phyloP scores from a whole-genome alignment of 2,329 filamentous ascomycete species.

The Canariomyces notabilis region DNA sequence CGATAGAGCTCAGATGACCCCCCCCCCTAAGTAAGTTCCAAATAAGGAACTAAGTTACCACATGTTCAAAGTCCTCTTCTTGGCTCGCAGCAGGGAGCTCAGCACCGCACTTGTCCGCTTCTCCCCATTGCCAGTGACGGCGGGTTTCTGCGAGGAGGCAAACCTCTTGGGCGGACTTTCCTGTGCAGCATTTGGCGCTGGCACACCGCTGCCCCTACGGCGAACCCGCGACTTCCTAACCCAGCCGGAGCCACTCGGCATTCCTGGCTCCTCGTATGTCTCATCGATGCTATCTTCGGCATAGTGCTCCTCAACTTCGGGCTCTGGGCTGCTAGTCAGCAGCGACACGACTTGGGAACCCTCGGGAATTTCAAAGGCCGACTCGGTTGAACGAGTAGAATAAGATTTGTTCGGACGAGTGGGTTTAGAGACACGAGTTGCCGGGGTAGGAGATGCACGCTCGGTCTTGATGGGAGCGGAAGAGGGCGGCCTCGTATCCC shows the following conservation, averaged over 20 bases:
- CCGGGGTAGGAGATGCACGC: not conserved
- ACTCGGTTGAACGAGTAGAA: not conserved
- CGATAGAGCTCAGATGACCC: no score
- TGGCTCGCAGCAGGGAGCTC: constrained; percentile 4
- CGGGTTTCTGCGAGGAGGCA: constrained; percentile 7
- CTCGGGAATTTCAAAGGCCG: constrained; percentile 29
- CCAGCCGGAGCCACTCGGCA: constrained; percentile 19
- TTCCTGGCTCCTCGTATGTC: constrained; percentile 19
- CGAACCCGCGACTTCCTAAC: constrained; percentile 18
- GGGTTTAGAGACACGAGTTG: not conserved
- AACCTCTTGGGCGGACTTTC: constrained; percentile 7
- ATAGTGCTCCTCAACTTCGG: constrained; percentile 32
- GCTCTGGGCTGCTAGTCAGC: constrained; percentile 31
- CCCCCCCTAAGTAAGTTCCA: not conserved
- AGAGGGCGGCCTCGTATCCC: not conserved
- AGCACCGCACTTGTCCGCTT: constrained; percentile 1
- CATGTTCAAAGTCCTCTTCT: constrained; percentile 1
- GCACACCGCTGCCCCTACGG: constrained; percentile 9
- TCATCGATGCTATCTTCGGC: constrained; percentile 37
- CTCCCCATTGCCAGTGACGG: not conserved
- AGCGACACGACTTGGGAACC: constrained; percentile 37
- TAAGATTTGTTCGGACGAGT: not conserved
- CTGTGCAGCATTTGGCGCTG: not conserved
- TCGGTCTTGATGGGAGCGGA: constrained; percentile 11
- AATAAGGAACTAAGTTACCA: not conserved